Percentiles rank a stretch among this genome's conserved stretches.
phyloP scores from a whole-genome alignment of 2,329 filamentous ascomycete genomes.

The Colletotrichum sp. region DNA sequence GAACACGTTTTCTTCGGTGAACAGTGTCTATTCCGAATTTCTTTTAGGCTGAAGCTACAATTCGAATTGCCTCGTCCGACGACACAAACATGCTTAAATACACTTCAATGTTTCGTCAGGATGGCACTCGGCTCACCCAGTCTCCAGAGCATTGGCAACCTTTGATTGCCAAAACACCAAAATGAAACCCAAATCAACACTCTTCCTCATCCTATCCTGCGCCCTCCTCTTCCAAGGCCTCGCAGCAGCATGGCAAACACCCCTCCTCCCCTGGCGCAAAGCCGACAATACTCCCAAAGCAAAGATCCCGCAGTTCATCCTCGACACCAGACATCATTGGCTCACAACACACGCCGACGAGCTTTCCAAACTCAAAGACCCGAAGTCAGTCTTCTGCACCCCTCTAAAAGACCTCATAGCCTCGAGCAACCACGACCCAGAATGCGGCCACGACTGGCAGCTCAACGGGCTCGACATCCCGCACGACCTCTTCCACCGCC shows the following conservation, averaged over 20 bases:
- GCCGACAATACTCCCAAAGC: neutral
- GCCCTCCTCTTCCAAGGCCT: neutral
- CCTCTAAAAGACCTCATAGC: neutral
- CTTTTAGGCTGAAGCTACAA: neutral
- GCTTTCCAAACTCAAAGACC: neutral
- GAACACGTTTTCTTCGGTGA: neutral
- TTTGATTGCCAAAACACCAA: neutral
- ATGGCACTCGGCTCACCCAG: neutral
- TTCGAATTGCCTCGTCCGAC: neutral
- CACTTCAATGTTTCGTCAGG: rapidly evolving
- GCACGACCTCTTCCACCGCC: neutral
- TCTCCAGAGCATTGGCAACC: rapidly evolving
- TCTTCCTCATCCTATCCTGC: neutral
- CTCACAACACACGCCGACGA: neutral
- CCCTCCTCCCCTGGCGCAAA: neutral
- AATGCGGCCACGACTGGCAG: neutral
- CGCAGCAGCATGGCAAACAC: neutral
- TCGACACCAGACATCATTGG: neutral
- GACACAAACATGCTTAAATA: neutral
- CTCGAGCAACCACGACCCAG: neutral
- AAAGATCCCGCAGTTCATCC: neutral
- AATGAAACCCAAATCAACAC: neutral
- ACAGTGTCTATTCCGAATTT: rapidly evolving
- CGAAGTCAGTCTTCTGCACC: neutral
- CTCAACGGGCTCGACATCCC: neutral